Base-by-base conservation (phyloP, 345 rosid species). In the Arabidopsis suecica region DNA sequence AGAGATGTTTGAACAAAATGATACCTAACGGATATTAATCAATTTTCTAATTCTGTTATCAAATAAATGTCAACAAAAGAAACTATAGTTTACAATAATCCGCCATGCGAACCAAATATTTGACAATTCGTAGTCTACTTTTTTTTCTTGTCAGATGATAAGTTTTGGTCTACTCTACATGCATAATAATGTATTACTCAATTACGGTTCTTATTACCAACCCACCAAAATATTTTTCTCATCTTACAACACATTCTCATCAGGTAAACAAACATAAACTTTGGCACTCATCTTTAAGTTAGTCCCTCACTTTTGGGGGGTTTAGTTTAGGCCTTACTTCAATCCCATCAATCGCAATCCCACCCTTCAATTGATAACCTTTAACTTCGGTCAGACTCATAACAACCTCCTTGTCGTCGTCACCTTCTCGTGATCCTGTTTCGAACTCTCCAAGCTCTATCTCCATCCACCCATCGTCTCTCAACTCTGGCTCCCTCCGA, bases 401-500 rank as follows among this genome's bases (percentile, higher is more conserved):
- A 49, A 61, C 80, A 36, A 90, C 84, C 64, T 78, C 85, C 30
- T 22, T 23, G 51, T 50, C 71, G 9, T 32, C 59, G 1, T 33
- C 63, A 5, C 32, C 72, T 6, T 61, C 60, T 34, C 25, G 74
- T 18, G 32, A 28, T 28, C 83, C 88, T 9, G 23, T 84, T 38
- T 68, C 78, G 65, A 90, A 89, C 63, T 84, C 88, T 4, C 98
- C 98, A 0, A 89, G 38, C 84, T 89, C 89, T 42, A 90, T 78
- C 84, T 90, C 97, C 91, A 86, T 42, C 97, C 98, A 93, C 5
- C 91, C 93, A 20, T 86, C 87, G 4, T 68, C 81, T 67, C 88
- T 83, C 49, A 57, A 75, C 8, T 44, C 25, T 0, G 87, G 84
- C 9, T 76, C 74, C 7, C 56, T 38, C 36, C 66, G 58, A 1